Conservation (phyloP, 1,284 basidiomycete genomes). For the Microbotryum violaceum region DNA sequence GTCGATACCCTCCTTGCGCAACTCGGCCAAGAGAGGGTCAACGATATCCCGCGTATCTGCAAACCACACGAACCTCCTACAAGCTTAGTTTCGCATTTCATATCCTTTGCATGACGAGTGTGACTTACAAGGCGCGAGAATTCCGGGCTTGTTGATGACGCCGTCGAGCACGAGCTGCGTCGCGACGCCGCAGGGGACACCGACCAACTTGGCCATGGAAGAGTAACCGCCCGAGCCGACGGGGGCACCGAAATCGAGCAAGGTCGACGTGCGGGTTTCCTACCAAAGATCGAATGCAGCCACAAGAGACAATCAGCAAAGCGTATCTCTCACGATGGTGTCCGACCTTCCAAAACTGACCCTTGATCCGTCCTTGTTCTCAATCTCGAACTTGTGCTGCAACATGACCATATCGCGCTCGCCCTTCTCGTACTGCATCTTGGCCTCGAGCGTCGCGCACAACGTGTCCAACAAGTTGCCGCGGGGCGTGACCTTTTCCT, state of each 20-base stretch:
- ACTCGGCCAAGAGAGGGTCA: no score
- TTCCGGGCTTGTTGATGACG: constrained; percentile 65
- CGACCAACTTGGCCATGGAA: constrained; percentile 85
- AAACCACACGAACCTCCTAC: no score
- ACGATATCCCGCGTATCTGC: no score
- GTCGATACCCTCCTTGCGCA: no score
- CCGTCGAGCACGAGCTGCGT: constrained; percentile 51
- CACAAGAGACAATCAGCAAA: no score
- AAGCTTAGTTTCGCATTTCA: no score
- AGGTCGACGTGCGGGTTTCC: constrained; percentile 83
- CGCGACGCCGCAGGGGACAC: constrained; percentile 89
- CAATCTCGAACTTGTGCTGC: constrained; percentile 91
- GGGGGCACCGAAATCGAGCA: constrained; percentile 79
- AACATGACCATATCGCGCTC: constrained; percentile 96
- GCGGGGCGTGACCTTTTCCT: constrained; percentile 56
- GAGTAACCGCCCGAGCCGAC: constrained; percentile 60
- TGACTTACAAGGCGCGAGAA: constrained; percentile 69
- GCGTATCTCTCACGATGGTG: no score
- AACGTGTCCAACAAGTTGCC: constrained; percentile 89
- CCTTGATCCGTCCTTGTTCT: constrained; percentile 70
- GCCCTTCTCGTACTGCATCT: constrained; percentile 84
- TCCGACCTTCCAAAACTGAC: constrained; percentile 40
- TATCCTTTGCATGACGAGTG: no score
- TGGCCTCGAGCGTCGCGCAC: constrained; percentile 77
- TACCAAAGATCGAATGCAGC: constrained; percentile 35